Conservation (phyloP, 768 basidiomycete genomes). For the Melanogaster broomeanus region DNA sequence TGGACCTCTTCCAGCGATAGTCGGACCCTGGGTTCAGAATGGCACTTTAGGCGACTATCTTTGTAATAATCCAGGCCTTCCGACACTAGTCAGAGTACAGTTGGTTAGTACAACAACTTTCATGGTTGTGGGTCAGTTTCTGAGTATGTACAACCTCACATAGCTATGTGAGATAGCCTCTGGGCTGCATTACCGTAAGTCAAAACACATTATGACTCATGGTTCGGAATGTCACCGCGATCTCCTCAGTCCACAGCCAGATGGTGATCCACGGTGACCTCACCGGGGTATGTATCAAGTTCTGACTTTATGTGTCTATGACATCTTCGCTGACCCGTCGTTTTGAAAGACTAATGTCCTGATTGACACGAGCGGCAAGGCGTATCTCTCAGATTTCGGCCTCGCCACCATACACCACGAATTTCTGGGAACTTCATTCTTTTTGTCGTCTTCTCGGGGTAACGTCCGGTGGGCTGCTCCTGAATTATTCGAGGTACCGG, state of each 20-base stretch:
- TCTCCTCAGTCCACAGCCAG: too few species aligned
- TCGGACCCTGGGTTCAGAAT: constrained; percentile 19
- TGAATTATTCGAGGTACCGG: constrained; percentile 4
- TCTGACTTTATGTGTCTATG: too few species aligned
- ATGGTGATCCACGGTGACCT: constrained; percentile 34
- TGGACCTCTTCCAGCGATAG: constrained; percentile 16
- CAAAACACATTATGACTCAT: background rate
- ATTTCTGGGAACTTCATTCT: constrained; percentile 30
- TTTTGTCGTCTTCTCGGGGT: background rate
- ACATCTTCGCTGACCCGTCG: background rate
- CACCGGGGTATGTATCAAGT: constrained; percentile 23
- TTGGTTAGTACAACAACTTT: background rate
- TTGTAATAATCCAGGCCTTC: background rate
- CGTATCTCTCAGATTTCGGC: constrained; percentile 39
- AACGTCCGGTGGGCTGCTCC: constrained; percentile 8
- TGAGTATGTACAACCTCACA: constrained; percentile 9
- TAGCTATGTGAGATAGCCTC: constrained; percentile 6
- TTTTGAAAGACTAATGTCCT: constrained; percentile 4
- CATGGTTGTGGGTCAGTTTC: constrained; percentile 27
- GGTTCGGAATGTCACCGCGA: too few species aligned
- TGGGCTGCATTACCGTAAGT: background rate
- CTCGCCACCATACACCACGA: constrained; percentile 41
- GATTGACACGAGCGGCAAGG: background rate
- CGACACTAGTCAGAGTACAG: background rate
- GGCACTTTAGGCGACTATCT: constrained; percentile 18